phyloP scores from a whole-genome alignment of 345 rosid species.

The Eucalyptus caleyi region DNA sequence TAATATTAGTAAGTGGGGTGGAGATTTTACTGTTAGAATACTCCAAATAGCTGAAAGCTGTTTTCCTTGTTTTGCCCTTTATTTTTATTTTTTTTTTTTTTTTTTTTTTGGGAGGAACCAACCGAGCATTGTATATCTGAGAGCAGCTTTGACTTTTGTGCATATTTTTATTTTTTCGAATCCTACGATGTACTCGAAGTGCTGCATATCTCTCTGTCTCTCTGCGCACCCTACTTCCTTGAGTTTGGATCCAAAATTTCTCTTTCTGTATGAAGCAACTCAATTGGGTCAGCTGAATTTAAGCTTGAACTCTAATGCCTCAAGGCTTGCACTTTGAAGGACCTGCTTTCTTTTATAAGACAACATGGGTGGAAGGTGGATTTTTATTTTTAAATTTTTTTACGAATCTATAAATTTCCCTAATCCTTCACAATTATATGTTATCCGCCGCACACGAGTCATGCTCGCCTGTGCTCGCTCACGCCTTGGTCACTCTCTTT shows the following conservation, averaged over 20 bases:
- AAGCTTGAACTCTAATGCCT: neutral
- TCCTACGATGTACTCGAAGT: neutral
- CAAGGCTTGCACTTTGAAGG: neutral
- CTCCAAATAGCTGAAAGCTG: conserved; percentile 11
- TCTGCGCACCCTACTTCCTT: neutral
- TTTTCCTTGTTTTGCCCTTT: conserved; percentile 10
- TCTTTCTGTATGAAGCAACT: neutral
- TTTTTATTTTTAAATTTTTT: too few relatives aligned
- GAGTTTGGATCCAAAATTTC: neutral
- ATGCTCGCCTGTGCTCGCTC: too few relatives aligned
- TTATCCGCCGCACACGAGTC: too few relatives aligned
- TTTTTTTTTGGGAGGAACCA: conserved; percentile 16
- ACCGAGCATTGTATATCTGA: conserved; percentile 46
- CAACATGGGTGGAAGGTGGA: too few relatives aligned
- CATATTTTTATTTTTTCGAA: conserved; percentile 6
- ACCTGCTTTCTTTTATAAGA: neutral
- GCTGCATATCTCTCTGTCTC: neutral
- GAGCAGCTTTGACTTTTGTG: conserved; percentile 23
- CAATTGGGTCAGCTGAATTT: neutral
- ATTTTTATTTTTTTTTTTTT: neutral
- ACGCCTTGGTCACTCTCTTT: too few relatives aligned
- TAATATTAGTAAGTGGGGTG: neutral
- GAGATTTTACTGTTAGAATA: neutral
- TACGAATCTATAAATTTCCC: too few relatives aligned
- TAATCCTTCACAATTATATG: too few relatives aligned